phyloP scores from a whole-genome alignment of 352 stramenopile species.

The Globisporangium lucens region DNA sequence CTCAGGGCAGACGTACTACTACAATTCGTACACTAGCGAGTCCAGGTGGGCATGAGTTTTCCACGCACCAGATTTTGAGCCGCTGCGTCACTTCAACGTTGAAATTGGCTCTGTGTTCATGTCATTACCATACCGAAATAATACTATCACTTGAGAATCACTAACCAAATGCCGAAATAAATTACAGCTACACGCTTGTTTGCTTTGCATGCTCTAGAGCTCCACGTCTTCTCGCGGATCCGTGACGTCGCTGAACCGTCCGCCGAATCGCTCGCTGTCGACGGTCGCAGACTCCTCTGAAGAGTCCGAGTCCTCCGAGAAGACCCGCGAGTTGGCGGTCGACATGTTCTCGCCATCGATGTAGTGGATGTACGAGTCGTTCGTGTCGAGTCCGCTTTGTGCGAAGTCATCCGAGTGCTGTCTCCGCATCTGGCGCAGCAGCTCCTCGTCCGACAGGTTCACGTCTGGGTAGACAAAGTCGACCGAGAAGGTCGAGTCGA shows the following conservation, averaged over 20 bases:
- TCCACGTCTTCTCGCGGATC: slow-evolving; percentile 3
- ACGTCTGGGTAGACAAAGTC: slow-evolving; percentile 33
- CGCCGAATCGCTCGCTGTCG: slow-evolving; percentile 3
- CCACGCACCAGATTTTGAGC: neutral
- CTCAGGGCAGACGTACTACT: slow-evolving; percentile 70
- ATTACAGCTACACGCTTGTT: neutral
- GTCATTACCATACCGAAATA: neutral
- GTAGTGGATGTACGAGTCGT: slow-evolving; percentile 21
- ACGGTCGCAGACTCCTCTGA: slow-evolving; percentile 5
- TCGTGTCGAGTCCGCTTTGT: slow-evolving; percentile 3
- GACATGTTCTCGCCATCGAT: slow-evolving; percentile 1
- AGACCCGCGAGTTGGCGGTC: slow-evolving; percentile 5
- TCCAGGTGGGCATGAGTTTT: slow-evolving; percentile 56
- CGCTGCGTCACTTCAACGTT: neutral
- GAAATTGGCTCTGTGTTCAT: neutral
- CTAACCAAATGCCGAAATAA: neutral
- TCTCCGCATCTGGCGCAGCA: slow-evolving; percentile 1
- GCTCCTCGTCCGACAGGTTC: neutral
- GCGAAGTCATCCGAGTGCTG: neutral
- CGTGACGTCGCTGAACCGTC: slow-evolving; percentile 8
- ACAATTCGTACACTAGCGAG: slow-evolving; percentile 68
- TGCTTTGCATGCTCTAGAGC: slow-evolving; percentile 1
- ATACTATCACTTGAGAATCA: neutral
- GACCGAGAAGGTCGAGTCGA: slow-evolving; percentile 29
- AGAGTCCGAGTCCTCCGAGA: slow-evolving; percentile 5